Evolutionary conservation across 1,284 basidiomycete genomes (phyloP).

Genomic region (Apiotrichum gamsii): DNA sequence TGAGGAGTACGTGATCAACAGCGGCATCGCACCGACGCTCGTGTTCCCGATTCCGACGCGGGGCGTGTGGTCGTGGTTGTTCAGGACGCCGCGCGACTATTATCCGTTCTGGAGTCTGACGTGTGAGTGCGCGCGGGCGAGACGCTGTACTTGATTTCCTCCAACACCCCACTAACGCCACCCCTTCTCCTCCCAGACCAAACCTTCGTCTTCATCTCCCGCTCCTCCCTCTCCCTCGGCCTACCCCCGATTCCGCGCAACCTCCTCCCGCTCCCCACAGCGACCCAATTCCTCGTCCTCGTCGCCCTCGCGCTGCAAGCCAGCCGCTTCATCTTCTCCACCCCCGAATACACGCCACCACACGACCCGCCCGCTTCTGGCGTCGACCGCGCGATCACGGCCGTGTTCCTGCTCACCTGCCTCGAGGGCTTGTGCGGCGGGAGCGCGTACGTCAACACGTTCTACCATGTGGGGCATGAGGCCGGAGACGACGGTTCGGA

Average conservation of each 20-base stretch:
- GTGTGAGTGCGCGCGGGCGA: slow-evolving; percentile 53
- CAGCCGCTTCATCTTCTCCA: slow-evolving; percentile 37
- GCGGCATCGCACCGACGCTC: slow-evolving; percentile 85
- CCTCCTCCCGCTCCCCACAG: slow-evolving; percentile 55
- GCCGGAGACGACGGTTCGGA: slow-evolving; percentile 24
- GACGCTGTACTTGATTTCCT: slow-evolving; percentile 89
- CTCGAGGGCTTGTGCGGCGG: slow-evolving; percentile 84
- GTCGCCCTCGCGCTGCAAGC: slow-evolving; percentile 54
- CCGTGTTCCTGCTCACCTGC: slow-evolving; percentile 71
- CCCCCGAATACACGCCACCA: slow-evolving; percentile 30
- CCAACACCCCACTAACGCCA: no score
- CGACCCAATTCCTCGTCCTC: slow-evolving; percentile 56
- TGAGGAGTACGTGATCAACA: slow-evolving; percentile 90
- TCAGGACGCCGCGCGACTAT: slow-evolving; percentile 82
- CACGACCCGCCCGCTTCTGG: slow-evolving; percentile 10
- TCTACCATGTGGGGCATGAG: slow-evolving; percentile 76
- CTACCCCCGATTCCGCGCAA: slow-evolving; percentile 70
- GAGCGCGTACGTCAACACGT: slow-evolving; percentile 86
- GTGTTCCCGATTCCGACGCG: slow-evolving; percentile 77
- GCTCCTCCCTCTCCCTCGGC: slow-evolving; percentile 82
- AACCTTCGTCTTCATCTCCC: slow-evolving; percentile 89
- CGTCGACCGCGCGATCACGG: slow-evolving; percentile 54
- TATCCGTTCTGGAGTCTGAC: slow-evolving; percentile 73
- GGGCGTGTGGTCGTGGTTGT: slow-evolving; percentile 63
- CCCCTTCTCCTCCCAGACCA: slow-evolving; percentile 59